phyloP scores from a whole-genome alignment of 305 asterid species.

The Nicotiana rustica region DNA sequence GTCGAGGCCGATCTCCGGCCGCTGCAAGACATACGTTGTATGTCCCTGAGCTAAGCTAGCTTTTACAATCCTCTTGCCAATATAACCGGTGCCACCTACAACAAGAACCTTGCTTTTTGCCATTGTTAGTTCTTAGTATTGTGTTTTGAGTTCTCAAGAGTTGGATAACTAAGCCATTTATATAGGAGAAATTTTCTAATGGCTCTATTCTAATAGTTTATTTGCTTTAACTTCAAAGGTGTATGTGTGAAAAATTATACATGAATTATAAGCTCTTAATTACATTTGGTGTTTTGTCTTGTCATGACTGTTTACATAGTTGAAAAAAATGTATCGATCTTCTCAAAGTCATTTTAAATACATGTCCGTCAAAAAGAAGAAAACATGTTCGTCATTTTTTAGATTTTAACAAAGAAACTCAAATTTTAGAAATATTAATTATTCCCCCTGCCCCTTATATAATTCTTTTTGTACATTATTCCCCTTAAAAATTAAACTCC shows the following conservation, averaged over 20 bases:
- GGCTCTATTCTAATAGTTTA: neutral
- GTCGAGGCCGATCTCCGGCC: constrained; percentile 73
- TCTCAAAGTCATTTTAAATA: too few species aligned
- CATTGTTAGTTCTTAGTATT: constrained; percentile 40
- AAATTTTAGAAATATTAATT: too few species aligned
- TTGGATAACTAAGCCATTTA: constrained; percentile 11
- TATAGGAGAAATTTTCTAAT: neutral
- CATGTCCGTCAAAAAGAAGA: too few species aligned
- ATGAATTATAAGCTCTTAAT: neutral
- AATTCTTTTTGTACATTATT: too few species aligned
- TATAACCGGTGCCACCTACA: constrained; percentile 85
- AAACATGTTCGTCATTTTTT: too few species aligned
- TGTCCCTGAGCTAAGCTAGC: constrained; percentile 80
- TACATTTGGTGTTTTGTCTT: neutral
- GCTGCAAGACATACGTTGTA: constrained; percentile 64
- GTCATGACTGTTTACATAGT: neutral
- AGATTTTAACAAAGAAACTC: too few species aligned
- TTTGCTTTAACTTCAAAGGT: neutral
- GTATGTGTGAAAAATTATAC: neutral
- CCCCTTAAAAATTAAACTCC: too few species aligned
- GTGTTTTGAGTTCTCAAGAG: neutral
- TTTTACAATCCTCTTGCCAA: constrained; percentile 73
- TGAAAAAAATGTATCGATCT: neutral
- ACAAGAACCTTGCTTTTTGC: constrained; percentile 70
- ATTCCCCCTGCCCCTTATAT: too few species aligned